Percentiles rank a stretch among this genome's conserved stretches.
These are phyloP conservation scores for Rhizopogon vinicolor DNA, from an alignment of 768 basidiomycete species.

Conservation along the genomic window DNA sequence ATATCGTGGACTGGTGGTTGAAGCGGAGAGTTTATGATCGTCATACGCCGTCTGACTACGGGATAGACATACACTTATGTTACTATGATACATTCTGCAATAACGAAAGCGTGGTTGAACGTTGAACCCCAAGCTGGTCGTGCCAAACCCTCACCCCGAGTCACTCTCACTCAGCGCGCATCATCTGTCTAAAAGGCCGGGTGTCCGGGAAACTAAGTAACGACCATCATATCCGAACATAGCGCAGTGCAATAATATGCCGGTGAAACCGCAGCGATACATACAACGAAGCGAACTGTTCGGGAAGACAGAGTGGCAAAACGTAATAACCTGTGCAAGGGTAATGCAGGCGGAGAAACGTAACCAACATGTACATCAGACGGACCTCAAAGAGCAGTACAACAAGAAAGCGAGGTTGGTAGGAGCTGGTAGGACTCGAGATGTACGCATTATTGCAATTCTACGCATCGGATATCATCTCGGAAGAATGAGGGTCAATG, in stretches of 20 bases:
- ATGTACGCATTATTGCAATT: not conserved
- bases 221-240: too few species aligned
- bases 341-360: not conserved
- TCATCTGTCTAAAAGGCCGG: too few species aligned
- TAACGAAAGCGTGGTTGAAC: constrained; percentile 61
- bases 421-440: too few species aligned
- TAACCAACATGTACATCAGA: not conserved
- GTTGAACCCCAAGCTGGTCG: constrained; percentile 68
- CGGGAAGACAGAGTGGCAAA: not conserved
- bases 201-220: too few species aligned
- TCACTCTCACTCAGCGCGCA: too few species aligned
- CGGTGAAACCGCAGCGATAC: not conserved
- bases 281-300: not conserved
- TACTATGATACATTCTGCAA: constrained; percentile 46
- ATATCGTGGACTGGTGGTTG: constrained; percentile 3
- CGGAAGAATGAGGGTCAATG: too few species aligned
- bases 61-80: too few species aligned
- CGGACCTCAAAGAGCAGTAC: not conserved
- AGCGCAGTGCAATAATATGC: too few species aligned
- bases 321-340: not conserved
- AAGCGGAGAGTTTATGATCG: not conserved
- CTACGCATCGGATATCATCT: not conserved
- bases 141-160: constrained; percentile 40
- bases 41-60: not conserved
- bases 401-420: not conserved